Evolutionary conservation across 1,284 basidiomycete species (phyloP).

Genomic region (Cutaneotrichosporon mucoides): DNA sequence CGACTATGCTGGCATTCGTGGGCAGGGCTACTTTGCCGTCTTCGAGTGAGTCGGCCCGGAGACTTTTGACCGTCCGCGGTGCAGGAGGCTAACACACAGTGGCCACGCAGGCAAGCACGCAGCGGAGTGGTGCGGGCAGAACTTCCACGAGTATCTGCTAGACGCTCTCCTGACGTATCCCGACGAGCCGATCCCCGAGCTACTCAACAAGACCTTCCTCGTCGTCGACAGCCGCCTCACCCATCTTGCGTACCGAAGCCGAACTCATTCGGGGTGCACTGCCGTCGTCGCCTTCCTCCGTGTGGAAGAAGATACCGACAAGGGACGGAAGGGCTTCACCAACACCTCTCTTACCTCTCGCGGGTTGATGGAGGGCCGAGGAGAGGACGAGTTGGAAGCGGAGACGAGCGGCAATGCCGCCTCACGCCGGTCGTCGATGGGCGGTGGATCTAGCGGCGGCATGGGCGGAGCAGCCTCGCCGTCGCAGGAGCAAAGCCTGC

Average conservation of each 20-base stretch:
- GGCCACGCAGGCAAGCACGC: slow-evolving; percentile 98
- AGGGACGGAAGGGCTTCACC: slow-evolving; percentile 27
- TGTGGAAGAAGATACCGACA: slow-evolving; percentile 64
- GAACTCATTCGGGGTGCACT: slow-evolving; percentile 94
- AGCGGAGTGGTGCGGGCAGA: slow-evolving; percentile 95
- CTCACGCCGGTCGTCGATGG: slow-evolving; percentile 29
- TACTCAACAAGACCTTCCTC: slow-evolving; percentile 91
- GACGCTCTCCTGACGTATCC: slow-evolving; percentile 45
- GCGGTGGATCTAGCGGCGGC: slow-evolving; percentile 23
- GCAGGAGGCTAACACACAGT: slow-evolving; percentile 23
- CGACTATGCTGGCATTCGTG: slow-evolving; percentile 82
- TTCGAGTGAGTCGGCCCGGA: slow-evolving; percentile 61
- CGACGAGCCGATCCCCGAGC: slow-evolving; percentile 67
- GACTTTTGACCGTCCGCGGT: too few species aligned
- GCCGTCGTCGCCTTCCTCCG: slow-evolving; percentile 96
- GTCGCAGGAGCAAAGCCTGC: slow-evolving; percentile 17
- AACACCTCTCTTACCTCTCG: slow-evolving; percentile 38
- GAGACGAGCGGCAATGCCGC: slow-evolving; percentile 22
- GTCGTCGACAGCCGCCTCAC: slow-evolving; percentile 79
- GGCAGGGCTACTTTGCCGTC: slow-evolving; percentile 96
- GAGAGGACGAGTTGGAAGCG: slow-evolving; percentile 47
- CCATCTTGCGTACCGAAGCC: slow-evolving; percentile 74
- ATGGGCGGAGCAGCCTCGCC: slow-evolving; percentile 25
- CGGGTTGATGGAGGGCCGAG: slow-evolving; percentile 44
- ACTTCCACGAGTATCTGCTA: slow-evolving; percentile 74